Conservation (phyloP, 306 rosid genomes). For the Corylus heterophylla region DNA sequence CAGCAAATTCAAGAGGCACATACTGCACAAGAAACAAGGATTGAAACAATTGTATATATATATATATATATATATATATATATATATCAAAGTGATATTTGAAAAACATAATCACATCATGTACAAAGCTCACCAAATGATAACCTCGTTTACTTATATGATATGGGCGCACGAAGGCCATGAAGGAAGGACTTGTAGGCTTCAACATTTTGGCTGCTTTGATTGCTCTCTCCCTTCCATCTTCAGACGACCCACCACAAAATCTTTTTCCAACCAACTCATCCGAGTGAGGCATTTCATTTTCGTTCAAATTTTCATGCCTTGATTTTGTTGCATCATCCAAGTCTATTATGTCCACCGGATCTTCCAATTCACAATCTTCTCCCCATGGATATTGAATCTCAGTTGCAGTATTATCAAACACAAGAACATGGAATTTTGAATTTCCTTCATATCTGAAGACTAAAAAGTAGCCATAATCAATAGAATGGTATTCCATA, state of each 20-base stretch:
- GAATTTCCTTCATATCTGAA: slow-evolving; percentile 22
- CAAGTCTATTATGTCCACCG: neutral
- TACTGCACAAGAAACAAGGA: neutral
- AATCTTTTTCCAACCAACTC: neutral
- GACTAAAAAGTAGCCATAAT: slow-evolving; percentile 21
- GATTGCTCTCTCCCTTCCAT: neutral
- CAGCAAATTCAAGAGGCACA: slow-evolving; percentile 8
- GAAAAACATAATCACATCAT: neutral
- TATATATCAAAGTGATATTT: neutral
- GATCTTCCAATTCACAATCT: neutral
- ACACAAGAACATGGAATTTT: slow-evolving; percentile 18
- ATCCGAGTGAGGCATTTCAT: neutral
- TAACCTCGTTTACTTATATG: neutral
- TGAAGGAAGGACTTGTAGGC: slow-evolving; percentile 14
- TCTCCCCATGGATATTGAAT: slow-evolving; percentile 16
- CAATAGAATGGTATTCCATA: slow-evolving; percentile 5
- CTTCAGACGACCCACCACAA: neutral
- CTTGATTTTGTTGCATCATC: too few relatives aligned
- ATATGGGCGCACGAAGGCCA: neutral
- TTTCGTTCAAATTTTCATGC: neutral
- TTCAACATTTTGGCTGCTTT: slow-evolving; percentile 1
- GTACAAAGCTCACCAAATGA: neutral
- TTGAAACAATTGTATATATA: neutral
- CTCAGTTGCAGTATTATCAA: slow-evolving; percentile 18
- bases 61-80: too few relatives aligned